Evolutionary conservation across 2,329 filamentous ascomycete genomes (phyloP), one percentile per base, ranked within the genome.

Genomic region (Monosporascus sp.): DNA sequence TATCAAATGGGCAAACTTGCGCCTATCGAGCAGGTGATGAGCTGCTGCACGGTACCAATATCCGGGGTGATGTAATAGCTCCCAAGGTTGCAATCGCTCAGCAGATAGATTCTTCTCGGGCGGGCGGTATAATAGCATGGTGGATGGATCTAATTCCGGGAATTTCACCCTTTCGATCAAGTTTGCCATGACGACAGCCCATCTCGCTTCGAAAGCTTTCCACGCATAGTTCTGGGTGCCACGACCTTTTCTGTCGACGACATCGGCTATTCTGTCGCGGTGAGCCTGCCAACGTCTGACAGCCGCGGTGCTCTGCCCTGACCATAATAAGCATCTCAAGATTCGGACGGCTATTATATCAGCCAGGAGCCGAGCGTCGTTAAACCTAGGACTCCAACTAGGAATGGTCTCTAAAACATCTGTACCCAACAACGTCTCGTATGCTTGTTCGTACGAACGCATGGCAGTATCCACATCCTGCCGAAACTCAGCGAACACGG

Each of bases 211-310:
- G 92, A 93, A 99, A 2, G 93, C 92, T 64, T 90, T 83, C 89
- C 92, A 97, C 6, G 90, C 90, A 68, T 97, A 97, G 59, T 90
- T 96, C 34, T 84, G 83, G 3, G 89, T 91, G 1, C 93, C 93
- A 61, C 89, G 89, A 4, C 91, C 92, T 60, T 88, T 84, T 18
- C 89, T 81, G 64, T 96, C 90, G 17, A 97, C 76, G 50, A 97
- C 82, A 61, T 90, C 87, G 51, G 79, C 80, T 58, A 93, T 84
- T 52, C 86, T 83, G 51, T 85, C 80, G 55, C 86, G 83, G 68
- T 97, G 95, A 38, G 76, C 77, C 53, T 86, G 78, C 93, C 93
- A 97, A 51, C 85, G 82, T 51, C 89, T 83, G 6, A 89, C 88
- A 3, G 92, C 92, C 42, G 85, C 77, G 31, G 88, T 90, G n/a